Evolutionary conservation across 257 asterid species (phyloP), one percentile per base, ranked within the genome.

Genomic region (Orobanche coerulescens): DNA sequence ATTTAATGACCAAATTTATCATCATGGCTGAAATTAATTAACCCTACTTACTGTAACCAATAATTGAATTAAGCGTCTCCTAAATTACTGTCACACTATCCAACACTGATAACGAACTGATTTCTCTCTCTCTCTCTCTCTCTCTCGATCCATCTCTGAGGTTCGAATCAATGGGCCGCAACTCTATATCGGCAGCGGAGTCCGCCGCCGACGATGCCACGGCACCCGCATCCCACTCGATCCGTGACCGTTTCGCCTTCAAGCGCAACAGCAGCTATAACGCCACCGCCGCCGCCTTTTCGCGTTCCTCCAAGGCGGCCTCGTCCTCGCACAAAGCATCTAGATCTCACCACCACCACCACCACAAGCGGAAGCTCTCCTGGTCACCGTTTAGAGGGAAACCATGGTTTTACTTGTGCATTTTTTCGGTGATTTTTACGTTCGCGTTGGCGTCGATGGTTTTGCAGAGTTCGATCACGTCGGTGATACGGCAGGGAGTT

Each of bases 231-330:
- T 76, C 79, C 58, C 82, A 53, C 75, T 88, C 95, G 85, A 83
- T 91, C 87, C 94, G 95, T 4, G 96, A 85, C 77, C 85, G 96
- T 54, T 81, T 87, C 76, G 88, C 82, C 40, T 82, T 79, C 74
- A 88, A 85, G 71, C 71, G 94, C 66, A 59, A 62, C 75, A 71
- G 46, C 71, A 57, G 11, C 73, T 20, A 37, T 40, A 52, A 14
- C 67, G 24, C 52, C 58, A 18, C 75, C 30, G 33, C 64, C 28
- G 62, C 62, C 47, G 72, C 64, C 30, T 71, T 62, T 25, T 69
- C 81, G 55, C 74, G 81, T 16, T 61, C 79, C 34, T 61, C 81
- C 62, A 80, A 74, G 61, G 50, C 81, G 62, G n/a, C 77, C 64
- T 49, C 75, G 68, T 44, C 64, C 6, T 51, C 84, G 56, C 81